Conservation (phyloP, 148 eudicot genomes). For the Arctostaphylos glauca region DNA sequence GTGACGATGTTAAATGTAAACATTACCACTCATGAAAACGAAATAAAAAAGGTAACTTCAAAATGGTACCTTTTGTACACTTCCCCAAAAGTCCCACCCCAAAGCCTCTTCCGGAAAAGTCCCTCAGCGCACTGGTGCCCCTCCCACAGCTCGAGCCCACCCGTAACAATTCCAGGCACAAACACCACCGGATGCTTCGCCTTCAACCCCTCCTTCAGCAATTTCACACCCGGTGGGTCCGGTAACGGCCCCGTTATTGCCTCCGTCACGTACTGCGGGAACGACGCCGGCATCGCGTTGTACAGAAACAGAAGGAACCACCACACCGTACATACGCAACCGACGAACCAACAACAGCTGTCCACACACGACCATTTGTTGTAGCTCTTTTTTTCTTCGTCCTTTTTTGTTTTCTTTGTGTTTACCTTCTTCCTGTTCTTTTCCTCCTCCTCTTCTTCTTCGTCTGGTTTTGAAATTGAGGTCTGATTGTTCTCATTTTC, state of each 20-base stretch:
- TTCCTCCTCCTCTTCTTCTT: slow-evolving; percentile 19
- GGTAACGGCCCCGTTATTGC: slow-evolving; percentile 49
- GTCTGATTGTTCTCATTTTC: slow-evolving; percentile 6
- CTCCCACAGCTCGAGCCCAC: slow-evolving; percentile 58
- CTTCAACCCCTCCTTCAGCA: slow-evolving; percentile 56
- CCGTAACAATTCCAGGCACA: slow-evolving; percentile 60
- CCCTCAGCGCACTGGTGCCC: slow-evolving; percentile 69
- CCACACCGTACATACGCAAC: slow-evolving; percentile 66
- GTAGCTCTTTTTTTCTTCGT: neutral
- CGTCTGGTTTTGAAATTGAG: slow-evolving; percentile 6
- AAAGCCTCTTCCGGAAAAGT: slow-evolving; percentile 78
- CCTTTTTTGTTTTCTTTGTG: neutral
- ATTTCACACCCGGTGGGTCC: slow-evolving; percentile 65
- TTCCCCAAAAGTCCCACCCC: slow-evolving; percentile 98
- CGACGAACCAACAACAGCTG: slow-evolving; percentile 77
- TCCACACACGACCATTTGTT: slow-evolving; percentile 65
- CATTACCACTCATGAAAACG: neutral
- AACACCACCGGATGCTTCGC: slow-evolving; percentile 66
- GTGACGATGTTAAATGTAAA: neutral
- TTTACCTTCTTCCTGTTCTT: neutral
- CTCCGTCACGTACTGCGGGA: slow-evolving; percentile 60
- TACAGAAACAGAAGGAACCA: slow-evolving; percentile 60
- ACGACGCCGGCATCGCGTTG: slow-evolving; percentile 55
- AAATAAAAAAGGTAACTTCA: neutral
- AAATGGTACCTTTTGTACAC: slow-evolving; percentile 75